phyloP scores from a whole-genome alignment of 1,284 basidiomycete genomes.

The Ganoderma boninense region DNA sequence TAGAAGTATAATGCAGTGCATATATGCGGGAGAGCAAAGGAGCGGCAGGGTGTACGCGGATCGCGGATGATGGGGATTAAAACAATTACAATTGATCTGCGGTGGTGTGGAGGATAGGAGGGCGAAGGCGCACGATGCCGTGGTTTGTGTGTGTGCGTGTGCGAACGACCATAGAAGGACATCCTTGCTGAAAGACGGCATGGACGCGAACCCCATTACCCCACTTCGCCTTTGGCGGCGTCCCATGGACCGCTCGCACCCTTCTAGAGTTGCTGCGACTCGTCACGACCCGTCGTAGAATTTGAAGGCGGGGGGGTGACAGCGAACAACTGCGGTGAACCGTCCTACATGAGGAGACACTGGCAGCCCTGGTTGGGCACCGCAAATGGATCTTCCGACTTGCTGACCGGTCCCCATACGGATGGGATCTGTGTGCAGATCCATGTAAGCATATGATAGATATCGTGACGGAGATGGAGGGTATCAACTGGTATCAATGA shows the following conservation, averaged over 20 bases:
- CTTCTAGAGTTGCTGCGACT: constrained; percentile 9
- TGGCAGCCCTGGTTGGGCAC: constrained; percentile 71
- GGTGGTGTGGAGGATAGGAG: constrained; percentile 17
- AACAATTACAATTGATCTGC: constrained; percentile 23
- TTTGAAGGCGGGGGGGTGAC: constrained; percentile 8
- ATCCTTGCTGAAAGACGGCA: constrained; percentile 16
- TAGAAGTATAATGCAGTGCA: constrained; percentile 21
- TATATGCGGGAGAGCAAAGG: constrained; percentile 22
- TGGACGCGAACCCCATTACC: constrained; percentile 34
- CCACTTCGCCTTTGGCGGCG: constrained; percentile 18
- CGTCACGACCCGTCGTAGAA: background rate
- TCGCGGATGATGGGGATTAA: constrained; percentile 18
- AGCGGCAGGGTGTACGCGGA: constrained; percentile 34
- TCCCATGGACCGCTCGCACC: background rate
- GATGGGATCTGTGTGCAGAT: constrained; percentile 72
- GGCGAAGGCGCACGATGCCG: constrained; percentile 5
- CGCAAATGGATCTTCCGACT: constrained; percentile 90
- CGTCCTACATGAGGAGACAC: constrained; percentile 38
- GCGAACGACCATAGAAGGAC: constrained; percentile 4
- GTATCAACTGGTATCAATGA: constrained; percentile 7
- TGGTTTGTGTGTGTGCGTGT: background rate
- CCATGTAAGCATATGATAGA: constrained; percentile 2
- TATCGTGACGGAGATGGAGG: background rate
- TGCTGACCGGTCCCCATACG: constrained; percentile 93
- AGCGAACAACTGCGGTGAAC: constrained; percentile 4